These are phyloP conservation scores for Teunomyces cretensis DNA, from an alignment of 805 yeast genomes.

Conservation along the genomic window DNA sequence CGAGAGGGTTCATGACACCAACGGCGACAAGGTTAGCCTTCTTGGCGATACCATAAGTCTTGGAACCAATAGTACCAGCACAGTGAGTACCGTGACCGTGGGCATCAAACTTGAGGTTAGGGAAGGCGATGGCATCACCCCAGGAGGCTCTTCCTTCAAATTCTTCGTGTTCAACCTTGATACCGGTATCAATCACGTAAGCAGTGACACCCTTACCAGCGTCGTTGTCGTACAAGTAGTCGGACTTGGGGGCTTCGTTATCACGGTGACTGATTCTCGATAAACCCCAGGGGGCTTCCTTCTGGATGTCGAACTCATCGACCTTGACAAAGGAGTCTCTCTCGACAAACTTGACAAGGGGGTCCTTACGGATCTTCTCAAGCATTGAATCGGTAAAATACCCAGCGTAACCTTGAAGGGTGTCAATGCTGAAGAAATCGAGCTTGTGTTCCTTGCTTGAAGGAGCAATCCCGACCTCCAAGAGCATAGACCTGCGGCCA, in stretches of 20 bases:
- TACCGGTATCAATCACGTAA: conserved; percentile 85
- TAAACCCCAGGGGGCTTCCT: conserved; percentile 43
- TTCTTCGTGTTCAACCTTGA: conserved; percentile 57
- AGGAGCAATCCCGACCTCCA: conserved; percentile 15
- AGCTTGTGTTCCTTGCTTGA: conserved; percentile 10
- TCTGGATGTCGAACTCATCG: conserved; percentile 30
- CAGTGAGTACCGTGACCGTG: conserved; percentile 95
- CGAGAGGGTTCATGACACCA: conserved; percentile 40
- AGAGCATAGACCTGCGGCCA: background rate
- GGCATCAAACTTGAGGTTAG: conserved; percentile 49
- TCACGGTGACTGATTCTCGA: conserved; percentile 37
- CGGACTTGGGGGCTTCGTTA: conserved; percentile 26
- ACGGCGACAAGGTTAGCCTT: conserved; percentile 41
- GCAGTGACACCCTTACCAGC: conserved; percentile 59
- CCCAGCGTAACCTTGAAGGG: conserved; percentile 19
- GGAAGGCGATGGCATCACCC: conserved; percentile 51
- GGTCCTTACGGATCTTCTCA: conserved; percentile 12
- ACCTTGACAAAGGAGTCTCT: conserved; percentile 20
- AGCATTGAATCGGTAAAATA: conserved; percentile 18
- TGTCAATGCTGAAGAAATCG: conserved; percentile 11
- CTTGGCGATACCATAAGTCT: conserved; percentile 82
- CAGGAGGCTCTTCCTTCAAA: conserved; percentile 59
- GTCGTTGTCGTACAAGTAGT: conserved; percentile 41
- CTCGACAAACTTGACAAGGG: conserved; percentile 22
- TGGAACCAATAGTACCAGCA: conserved; percentile 83